Percentiles rank a stretch among this genome's conserved stretches.
phyloP scores from a whole-genome alignment of 1,139 yeast species.

The Candida pseudoviswanathii region DNA sequence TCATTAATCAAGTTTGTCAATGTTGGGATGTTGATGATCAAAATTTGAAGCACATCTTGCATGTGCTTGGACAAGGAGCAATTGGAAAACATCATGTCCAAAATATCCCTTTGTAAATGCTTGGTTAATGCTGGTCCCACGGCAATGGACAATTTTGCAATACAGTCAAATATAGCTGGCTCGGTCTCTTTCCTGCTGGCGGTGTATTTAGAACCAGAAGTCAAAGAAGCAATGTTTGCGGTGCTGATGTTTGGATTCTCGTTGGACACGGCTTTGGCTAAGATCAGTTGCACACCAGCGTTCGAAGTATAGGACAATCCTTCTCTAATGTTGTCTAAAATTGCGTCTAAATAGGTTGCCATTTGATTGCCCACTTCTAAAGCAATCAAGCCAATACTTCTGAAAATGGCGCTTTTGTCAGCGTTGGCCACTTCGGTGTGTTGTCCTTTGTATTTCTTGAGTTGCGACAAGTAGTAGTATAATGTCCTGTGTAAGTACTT shows the following conservation, averaged over 20 bases:
- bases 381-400: conserved; percentile 86
- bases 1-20: conserved; percentile 72
- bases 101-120: conserved; percentile 77
- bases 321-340: conserved; percentile 80
- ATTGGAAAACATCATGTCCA: conserved; percentile 73
- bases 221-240: conserved; percentile 19
- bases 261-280: conserved; percentile 43
- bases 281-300: conserved; percentile 44
- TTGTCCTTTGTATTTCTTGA: conserved; percentile 63
- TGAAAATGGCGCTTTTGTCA: conserved; percentile 76
- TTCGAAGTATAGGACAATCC: conserved; percentile 59
- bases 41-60: conserved; percentile 69
- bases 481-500: conserved; percentile 81
- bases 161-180: conserved; percentile 86
- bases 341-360: conserved; percentile 86
- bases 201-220: conserved; percentile 55
- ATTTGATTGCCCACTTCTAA: conserved; percentile 84
- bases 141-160: conserved; percentile 83
- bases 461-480: conserved; percentile 73
- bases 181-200: conserved; percentile 74
- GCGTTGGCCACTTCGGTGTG: conserved; percentile 42
- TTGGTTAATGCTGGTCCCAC: conserved; percentile 96
- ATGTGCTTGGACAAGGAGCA: conserved; percentile 82
- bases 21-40: conserved; percentile 78
- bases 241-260: conserved; percentile 17